Percentiles rank a stretch among this genome's conserved stretches.
Evolutionary conservation across 1,139 yeast genomes (phyloP).

Genomic region (Yamadazyma songkhlaensis): DNA sequence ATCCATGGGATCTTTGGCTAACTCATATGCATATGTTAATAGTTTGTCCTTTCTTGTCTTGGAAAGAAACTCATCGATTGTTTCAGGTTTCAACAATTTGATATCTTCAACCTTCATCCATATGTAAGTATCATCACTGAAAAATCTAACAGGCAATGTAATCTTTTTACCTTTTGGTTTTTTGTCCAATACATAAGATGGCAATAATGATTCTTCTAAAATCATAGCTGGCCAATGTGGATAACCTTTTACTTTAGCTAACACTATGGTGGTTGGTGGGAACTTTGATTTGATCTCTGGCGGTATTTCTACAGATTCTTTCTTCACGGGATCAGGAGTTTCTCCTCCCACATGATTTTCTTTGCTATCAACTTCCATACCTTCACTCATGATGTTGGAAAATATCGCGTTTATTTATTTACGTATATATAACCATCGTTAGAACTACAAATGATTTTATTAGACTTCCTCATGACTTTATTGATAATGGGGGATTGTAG

Average conservation of each 20-base stretch:
- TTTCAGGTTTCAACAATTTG: constrained; percentile 22
- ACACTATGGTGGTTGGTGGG: constrained; percentile 43
- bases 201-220: constrained; percentile 55
- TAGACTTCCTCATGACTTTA: constrained; percentile 2
- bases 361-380: background rate
- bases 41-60: constrained; percentile 31
- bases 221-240: constrained; percentile 85
- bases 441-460: constrained; percentile 3
- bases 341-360: background rate
- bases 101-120: constrained; percentile 54
- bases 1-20: constrained; percentile 43
- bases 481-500: constrained; percentile 3
- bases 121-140: constrained; percentile 64
- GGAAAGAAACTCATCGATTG: constrained; percentile 28
- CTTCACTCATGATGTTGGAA: background rate
- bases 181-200: constrained; percentile 46
- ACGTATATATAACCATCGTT: constrained; percentile 12
- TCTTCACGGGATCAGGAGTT: background rate
- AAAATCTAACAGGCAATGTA: constrained; percentile 53
- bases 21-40: constrained; percentile 36
- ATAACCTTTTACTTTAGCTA: constrained; percentile 75
- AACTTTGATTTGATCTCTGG: constrained; percentile 4
- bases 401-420: constrained; percentile 4
- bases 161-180: constrained; percentile 40
- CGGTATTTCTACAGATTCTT: background rate